Evolutionary conservation across 805 yeast species (phyloP), one percentile per base, ranked within the genome.

Genomic region (Suhomyces sp.): DNA sequence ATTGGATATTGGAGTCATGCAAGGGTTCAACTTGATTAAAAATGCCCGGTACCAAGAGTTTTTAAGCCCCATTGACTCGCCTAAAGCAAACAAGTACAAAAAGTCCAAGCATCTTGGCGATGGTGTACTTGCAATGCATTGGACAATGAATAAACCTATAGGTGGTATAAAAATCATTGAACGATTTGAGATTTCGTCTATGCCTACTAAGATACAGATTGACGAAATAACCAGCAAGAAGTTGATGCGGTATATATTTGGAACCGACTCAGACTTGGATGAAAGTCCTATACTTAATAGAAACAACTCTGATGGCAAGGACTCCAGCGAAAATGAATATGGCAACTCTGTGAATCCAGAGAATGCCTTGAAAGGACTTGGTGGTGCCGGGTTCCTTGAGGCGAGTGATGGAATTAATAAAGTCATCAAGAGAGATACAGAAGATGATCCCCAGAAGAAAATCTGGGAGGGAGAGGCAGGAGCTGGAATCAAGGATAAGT

Each of bases 141-240:
- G 79, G 79, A 66, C 72, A 1, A 71, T 75, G 75, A 71, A 72
- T 53, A 57, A 73, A 17, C 58, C 73, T 4, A 66, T 75, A 19
- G 79, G 79, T 5, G 79, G 79, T 0, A 75, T 75, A 51, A 66
- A 65, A 51, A 56, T 74, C 21, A 63, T 75, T 41, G 78, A 75
- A 39, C 63, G 70, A 51, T 65, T 75, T 25, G 72, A 72, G 43
- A 61, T 75, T 43, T 57, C 62, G 51, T 63, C 76, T 6, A 60
- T 62, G 49, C 79, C 79, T 50, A 64, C 74, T 52, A 69, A 65
- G 44, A 58, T 75, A 48, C 66, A 67, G 47, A 47, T 75, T 12
- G 79, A 75, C 53, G 74, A 73, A 56, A 58, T 57, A 47, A 73
- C 76, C 46, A 77, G 77, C 6, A 63, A 63, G 49, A 70, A 64